Conservation (phyloP, 2,329 filamentous ascomycete species). For the Cladophialophora bantiana region DNA sequence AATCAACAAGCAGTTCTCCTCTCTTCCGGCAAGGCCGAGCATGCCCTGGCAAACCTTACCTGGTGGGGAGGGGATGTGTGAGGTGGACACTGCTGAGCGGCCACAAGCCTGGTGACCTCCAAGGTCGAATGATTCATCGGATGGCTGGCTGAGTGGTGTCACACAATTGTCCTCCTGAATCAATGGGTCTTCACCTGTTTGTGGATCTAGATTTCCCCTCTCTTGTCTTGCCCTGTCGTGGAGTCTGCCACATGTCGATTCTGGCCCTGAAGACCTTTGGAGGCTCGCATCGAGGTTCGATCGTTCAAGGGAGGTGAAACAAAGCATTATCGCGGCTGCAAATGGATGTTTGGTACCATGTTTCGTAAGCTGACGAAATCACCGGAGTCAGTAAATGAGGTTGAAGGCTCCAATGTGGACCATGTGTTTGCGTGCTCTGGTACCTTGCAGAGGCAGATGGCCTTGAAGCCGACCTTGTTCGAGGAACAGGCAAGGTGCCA, state of each 20-base stretch:
- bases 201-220: conserved; percentile 10
- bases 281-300: background rate
- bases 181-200: background rate
- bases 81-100: conserved; percentile 18
- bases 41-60: background rate
- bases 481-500: conserved; percentile 2
- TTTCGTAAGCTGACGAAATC: conserved; percentile 6
- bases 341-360: conserved; percentile 4
- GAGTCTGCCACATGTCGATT: background rate
- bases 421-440: background rate
- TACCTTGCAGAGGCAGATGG: conserved; percentile 6
- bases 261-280: background rate
- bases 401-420: background rate
- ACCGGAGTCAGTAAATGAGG: background rate
- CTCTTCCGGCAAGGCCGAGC: background rate
- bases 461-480: background rate
- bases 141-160: conserved; percentile 18
- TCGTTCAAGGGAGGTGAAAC: background rate
- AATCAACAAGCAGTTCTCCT: background rate
- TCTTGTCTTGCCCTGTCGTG: background rate
- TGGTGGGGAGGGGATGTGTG: background rate
- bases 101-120: conserved; percentile 19
- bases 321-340: background rate
- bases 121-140: background rate
- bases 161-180: conserved; percentile 15